Evolutionary conservation across 1,284 basidiomycete genomes (phyloP), one percentile per base, ranked within the genome.

Genomic region (Cutaneotrichosporon cutaneum): DNA sequence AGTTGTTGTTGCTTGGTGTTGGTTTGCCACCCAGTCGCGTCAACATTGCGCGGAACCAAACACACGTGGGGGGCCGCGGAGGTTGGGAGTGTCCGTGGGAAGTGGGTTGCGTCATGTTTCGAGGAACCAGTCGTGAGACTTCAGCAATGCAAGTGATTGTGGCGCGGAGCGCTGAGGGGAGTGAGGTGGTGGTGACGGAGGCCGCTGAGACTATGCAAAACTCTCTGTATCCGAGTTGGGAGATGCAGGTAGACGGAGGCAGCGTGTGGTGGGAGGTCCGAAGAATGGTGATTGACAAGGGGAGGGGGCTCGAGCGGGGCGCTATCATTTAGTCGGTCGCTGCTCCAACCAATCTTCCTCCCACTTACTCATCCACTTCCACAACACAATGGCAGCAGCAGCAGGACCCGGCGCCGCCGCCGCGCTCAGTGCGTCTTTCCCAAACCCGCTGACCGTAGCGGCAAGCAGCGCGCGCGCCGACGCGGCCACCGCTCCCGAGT

Each of bases 401-500:
- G 39, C 39, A 14, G 18, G 18, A n/a, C 39, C 39, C 39, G 39
- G 39, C 3, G 18, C 18, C 2, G 39, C 39, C 9, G 39, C 39
- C 4, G 39, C 39, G n/a, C 39, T 42, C 18, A 18, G 39, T 42
- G 18, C 39, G 39, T 42, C 18, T 8, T 1, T 18, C 18, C 16
- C 7, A 7, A 42, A n/a, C 39, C n/a, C 7, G 39, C n/a, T 52
- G 35, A 42, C 35, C 18, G 14, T 16, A 26, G 32, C 52, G 11
- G n/a, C 52, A 10, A 35, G 53, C 26, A 24, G n/a, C 22, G 7
- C 53, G n/a, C 53, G 32, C 32, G 32, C 16, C 6, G 51, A 52
- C 32, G 30, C 45, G 13, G 53, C 59, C 10, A 26, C 61, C 1
- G 51, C 61, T 2, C 72, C 73, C 36, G 76, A 79, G 56, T 80